Conservation (phyloP, 352 stramenopile genomes). For the Pilasporangium apinafurcum region DNA sequence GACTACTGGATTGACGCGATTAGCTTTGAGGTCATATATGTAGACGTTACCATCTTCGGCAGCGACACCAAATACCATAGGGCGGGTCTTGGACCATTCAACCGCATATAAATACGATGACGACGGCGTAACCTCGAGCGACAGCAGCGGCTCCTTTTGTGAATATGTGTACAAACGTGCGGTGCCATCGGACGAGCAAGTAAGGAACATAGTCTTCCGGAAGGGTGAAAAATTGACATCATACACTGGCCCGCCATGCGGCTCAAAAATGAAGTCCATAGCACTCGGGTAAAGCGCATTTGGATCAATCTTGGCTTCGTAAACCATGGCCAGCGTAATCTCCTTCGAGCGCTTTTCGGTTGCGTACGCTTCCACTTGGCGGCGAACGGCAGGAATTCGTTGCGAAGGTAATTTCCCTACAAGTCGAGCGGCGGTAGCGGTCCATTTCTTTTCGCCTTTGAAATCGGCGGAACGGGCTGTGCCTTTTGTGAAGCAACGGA, state of each 20-base stretch:
- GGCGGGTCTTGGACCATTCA: conserved; percentile 68
- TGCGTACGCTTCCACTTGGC: conserved; percentile 63
- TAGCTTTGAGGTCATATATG: conserved; percentile 66
- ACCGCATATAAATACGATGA: conserved; percentile 68
- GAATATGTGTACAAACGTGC: conserved; percentile 70
- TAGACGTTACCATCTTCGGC: conserved; percentile 69
- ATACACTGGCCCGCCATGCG: conserved; percentile 72
- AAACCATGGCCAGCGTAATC: conserved; percentile 63
- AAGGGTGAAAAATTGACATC: conserved; percentile 80
- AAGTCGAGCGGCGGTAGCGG: conserved; percentile 47
- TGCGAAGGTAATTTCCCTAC: conserved; percentile 44
- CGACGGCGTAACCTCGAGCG: conserved; percentile 58
- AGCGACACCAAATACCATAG: conserved; percentile 67
- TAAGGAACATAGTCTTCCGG: conserved; percentile 74
- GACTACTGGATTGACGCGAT: conserved; percentile 33
- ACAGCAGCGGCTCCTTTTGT: conserved; percentile 53
- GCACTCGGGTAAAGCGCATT: conserved; percentile 49
- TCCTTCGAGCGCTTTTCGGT: conserved; percentile 56
- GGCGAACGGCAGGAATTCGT: conserved; percentile 37
- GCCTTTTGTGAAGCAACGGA: conserved; percentile 56
- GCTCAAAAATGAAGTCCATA: conserved; percentile 72
- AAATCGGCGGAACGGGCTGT: conserved; percentile 47
- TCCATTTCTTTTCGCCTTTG: conserved; percentile 81
- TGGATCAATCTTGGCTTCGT: conserved; percentile 66
- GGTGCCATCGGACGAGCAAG: conserved; percentile 70